Evolutionary conservation across 1,284 basidiomycete species (phyloP).

Genomic region (Ceratobasidium sp.): DNA sequence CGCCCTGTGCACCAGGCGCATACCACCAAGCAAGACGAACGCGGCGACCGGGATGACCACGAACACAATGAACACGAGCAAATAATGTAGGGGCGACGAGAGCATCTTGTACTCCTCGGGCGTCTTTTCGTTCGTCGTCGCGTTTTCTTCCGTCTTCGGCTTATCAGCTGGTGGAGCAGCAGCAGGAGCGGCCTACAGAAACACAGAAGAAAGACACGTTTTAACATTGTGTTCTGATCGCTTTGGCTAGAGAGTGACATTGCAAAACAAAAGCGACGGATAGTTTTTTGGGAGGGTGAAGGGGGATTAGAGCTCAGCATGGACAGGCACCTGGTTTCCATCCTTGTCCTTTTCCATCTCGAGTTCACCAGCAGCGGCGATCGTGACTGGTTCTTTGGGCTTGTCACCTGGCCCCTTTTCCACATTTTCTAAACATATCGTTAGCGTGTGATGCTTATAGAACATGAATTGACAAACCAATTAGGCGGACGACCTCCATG

Average conservation of each 20-base stretch:
- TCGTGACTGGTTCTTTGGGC: constrained; percentile 75
- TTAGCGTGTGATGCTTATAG: background rate
- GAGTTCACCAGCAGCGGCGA: constrained; percentile 84
- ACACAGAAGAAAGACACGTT: constrained; percentile 24
- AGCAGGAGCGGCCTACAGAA: constrained; percentile 36
- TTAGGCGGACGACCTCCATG: constrained; percentile 79
- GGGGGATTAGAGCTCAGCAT: constrained; percentile 80
- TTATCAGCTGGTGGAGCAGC: constrained; percentile 35
- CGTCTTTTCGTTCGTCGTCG: constrained; percentile 37
- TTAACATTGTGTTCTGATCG: constrained; percentile 38
- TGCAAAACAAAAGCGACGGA: constrained; percentile 22
- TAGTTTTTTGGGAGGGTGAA: constrained; percentile 33
- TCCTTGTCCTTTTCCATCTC: constrained; percentile 66
- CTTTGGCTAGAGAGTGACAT: constrained; percentile 27
- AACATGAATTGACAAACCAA: constrained; percentile 61
- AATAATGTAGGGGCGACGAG: constrained; percentile 51
- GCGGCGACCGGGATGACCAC: constrained; percentile 59
- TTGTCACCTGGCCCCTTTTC: constrained; percentile 72
- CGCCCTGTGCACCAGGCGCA: constrained; percentile 33
- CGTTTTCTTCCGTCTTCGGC: constrained; percentile 13
- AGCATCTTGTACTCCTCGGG: constrained; percentile 40
- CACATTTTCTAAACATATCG: constrained; percentile 63
- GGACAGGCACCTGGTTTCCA: constrained; percentile 88
- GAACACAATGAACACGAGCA: constrained; percentile 58
- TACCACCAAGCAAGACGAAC: constrained; percentile 66